Conservation (phyloP, 2,329 filamentous ascomycete species). For the Aspergillus aculeatinus region DNA sequence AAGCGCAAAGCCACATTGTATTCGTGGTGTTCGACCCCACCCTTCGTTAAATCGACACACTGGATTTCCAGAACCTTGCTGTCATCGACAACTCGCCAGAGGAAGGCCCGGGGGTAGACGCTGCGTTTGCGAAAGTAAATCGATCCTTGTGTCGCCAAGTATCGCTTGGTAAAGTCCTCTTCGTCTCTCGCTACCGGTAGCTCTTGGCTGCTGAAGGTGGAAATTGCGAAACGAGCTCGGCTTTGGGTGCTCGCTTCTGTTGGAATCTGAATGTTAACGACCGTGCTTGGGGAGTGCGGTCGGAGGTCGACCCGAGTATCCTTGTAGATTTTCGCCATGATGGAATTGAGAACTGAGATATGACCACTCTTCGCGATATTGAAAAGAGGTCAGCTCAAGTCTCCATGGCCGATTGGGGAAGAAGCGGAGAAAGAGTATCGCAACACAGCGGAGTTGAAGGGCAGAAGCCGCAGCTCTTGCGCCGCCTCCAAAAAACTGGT, state of each 20-base stretch:
- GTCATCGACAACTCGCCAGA: constrained; percentile 86
- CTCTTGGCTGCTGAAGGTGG: constrained; percentile 44
- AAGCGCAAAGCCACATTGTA: constrained; percentile 75
- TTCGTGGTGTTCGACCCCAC: constrained; percentile 61
- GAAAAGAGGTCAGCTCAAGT: constrained; percentile 27
- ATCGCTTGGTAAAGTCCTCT: constrained; percentile 66
- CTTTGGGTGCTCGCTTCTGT: constrained; percentile 47
- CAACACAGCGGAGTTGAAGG: constrained; percentile 24
- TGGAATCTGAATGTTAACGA: constrained; percentile 69
- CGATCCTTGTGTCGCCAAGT: constrained; percentile 74
- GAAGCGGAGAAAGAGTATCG: constrained; percentile 17
- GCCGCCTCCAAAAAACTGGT: constrained; percentile 36
- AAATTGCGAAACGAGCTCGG: constrained; percentile 46
- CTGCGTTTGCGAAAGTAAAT: constrained; percentile 80
- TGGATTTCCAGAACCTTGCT: constrained; percentile 78
- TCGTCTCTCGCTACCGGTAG: constrained; percentile 57
- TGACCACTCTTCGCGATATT: constrained; percentile 23
- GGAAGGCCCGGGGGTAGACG: constrained; percentile 75
- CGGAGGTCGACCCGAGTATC: constrained; percentile 84
- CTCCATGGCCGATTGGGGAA: constrained; percentile 31
- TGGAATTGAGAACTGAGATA: constrained; percentile 24
- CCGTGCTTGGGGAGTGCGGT: constrained; percentile 65
- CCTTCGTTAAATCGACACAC: constrained; percentile 75
- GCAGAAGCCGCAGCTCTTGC: constrained; percentile 28
- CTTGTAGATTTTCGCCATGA: constrained; percentile 74